These are phyloP conservation scores for Sedum album DNA, from an alignment of 164 flowering plant species.

Conservation along the genomic window DNA sequence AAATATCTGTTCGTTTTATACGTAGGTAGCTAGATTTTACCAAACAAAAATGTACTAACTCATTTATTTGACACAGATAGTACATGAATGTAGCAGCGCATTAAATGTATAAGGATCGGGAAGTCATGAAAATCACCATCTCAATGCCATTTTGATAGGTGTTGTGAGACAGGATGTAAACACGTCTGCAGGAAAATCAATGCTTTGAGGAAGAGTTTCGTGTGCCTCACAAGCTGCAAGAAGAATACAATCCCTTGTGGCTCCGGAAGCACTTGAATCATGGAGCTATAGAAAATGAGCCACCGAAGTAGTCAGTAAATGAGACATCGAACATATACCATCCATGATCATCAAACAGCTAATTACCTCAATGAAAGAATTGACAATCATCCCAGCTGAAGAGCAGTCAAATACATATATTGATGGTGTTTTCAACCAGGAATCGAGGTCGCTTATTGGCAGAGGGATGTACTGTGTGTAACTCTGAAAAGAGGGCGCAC, in stretches of 20 bases:
- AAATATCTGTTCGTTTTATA: too few species aligned
- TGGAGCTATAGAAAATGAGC: conserved; percentile 40
- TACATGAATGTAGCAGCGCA: background rate
- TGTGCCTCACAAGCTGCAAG: conserved; percentile 99
- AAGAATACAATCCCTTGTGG: conserved; percentile 76
- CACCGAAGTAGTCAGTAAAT: background rate
- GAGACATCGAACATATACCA: background rate
- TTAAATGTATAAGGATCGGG: background rate
- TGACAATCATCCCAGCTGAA: conserved; percentile 90
- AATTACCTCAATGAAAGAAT: conserved; percentile 74
- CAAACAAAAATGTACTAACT: background rate
- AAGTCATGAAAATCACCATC: conserved; percentile 42
- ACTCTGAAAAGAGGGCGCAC: conserved; percentile 33
- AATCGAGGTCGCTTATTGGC: conserved; percentile 84
- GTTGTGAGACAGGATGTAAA: conserved; percentile 98
- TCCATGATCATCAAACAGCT: background rate
- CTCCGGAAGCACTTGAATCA: conserved; percentile 46
- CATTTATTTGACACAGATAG: background rate
- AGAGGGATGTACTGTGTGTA: conserved; percentile 94
- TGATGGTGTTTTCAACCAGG: conserved; percentile 97
- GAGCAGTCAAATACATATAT: conserved; percentile 96
- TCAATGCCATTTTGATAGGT: conserved; percentile 92
- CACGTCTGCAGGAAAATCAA: conserved; percentile 94
- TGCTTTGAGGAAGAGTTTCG: conserved; percentile 95
- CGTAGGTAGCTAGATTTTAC: background rate